Conservation (phyloP, 768 basidiomycete species). For the Clitopilus passeckerianus region DNA sequence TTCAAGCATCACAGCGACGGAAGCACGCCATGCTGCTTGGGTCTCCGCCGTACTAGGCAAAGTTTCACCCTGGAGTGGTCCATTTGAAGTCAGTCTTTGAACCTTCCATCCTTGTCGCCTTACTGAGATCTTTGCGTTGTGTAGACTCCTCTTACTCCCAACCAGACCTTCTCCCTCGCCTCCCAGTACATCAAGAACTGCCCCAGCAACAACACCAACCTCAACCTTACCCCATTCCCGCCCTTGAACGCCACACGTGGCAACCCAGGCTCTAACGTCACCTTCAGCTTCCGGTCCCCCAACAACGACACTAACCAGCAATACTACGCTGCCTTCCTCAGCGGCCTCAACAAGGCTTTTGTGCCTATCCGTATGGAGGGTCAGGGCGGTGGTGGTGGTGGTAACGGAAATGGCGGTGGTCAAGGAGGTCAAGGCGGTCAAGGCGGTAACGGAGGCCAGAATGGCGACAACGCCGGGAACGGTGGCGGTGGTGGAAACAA, state of each 20-base stretch:
- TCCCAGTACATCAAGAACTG: conserved; percentile 47
- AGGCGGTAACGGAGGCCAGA: neutral
- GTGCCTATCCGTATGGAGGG: conserved; percentile 19
- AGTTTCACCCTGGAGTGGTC: conserved; percentile 40
- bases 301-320: conserved; percentile 6
- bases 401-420: neutral
- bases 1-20: conserved; percentile 51
- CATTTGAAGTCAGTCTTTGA: conserved; percentile 34
- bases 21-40: conserved; percentile 59
- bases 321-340: conserved; percentile 27
- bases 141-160: conserved; percentile 23
- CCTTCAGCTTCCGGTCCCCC: conserved; percentile 16
- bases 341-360: conserved; percentile 26
- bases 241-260: conserved; percentile 25
- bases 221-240: conserved; percentile 51
- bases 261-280: conserved; percentile 22
- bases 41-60: conserved; percentile 38
- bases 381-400: neutral
- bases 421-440: neutral
- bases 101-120: neutral
- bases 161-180: conserved; percentile 30
- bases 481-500: neutral
- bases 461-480: neutral
- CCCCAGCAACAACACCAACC: conserved; percentile 47
- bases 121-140: neutral